Base-by-base conservation (phyloP, 352 stramenopile species). In the Saprolegnia parasitica region DNA sequence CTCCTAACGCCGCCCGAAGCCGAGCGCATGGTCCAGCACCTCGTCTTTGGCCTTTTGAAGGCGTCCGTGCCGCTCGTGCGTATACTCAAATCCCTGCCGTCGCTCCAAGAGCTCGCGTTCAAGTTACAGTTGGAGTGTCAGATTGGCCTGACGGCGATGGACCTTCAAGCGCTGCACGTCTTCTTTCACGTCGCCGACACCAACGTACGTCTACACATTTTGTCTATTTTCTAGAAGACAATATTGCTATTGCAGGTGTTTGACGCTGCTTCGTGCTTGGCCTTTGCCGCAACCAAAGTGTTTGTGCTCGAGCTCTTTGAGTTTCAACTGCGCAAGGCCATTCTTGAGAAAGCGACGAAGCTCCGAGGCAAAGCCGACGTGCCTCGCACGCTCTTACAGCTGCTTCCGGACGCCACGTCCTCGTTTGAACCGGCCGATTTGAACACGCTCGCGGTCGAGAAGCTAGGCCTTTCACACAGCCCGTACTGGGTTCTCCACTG, bases 231-330 rank as follows among this genome's bases (percentile, higher is more conserved):
- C 2, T 6, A 0, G 9, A 58, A 18, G 50, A 32, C 26, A 24
- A 58, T 18, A 24, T 58, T 18, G 50, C 20, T n/a, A 20, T 35
- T 18, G 21, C 29, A 23, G 26, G 18, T 21, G 55, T 62, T 11
- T 15, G 21, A n/a, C 20, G 18, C 55, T 1, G 18, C 24, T 5
- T 21, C 18, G 29, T n/a, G 49, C 58, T 21, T 45, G 20, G 58
- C 52, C 6, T 56, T 50, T 18, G 42, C 37, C 0, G 23, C 45
- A 6, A 23, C 58, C 42, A 67, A 67, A 20, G 13, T 56, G 37
- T 86, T 86, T 63, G 73, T 71, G 15, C 58, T 81, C 23, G 79
- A 86, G 65, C 67, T 84, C 37, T 74, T 78, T 52, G 79, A 86
- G 64, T 80, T 80, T 61, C 76, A 86, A 63, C 56, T 86, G 16